Evolutionary conservation across 805 yeast genomes (phyloP), one percentile per base, ranked within the genome.

Genomic region (Ogataea allantospora): DNA sequence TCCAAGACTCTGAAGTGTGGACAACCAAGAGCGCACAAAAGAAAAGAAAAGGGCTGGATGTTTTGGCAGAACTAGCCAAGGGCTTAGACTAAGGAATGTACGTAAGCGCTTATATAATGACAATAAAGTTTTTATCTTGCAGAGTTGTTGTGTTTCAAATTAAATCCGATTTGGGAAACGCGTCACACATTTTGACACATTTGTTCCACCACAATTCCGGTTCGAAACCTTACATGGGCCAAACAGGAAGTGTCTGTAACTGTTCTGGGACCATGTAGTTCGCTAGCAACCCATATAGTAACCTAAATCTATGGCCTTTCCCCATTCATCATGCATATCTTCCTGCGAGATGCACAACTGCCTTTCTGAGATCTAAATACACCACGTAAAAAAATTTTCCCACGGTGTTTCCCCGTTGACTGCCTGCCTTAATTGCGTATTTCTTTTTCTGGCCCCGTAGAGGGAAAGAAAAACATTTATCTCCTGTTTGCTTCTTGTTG

Each of bases 61-160:
- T 50, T 22, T 36, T 50, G 27, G 47, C 51, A 27, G 55, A 50
- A 42, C 35, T 50, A 21, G 41, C 45, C 34, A 48, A 44, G 21
- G 39, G 46, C 21, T 39, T 44, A 37, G 49, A 47, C 10, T 25
- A 26, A n/a, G 22, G 18, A 15, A 9, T 10, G 32, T 25, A 22
- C 20, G 40, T 35, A 35, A 35, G 23, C 24, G 27, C 18, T 10
- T 9, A 17, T 6, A 7, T 17, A 11, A 29, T 8, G 7, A 7
- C 6, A 7, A 6, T 22, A 7, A 7, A 18, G 7, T 14, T 12
- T 11, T 7, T 3, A n/a, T n/a, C n/a, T n/a, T n/a, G n/a, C 15
- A 16, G n/a, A 27, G 12, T 12, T 26, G 29, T 14, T 17, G 35
- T 25, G 28, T 23, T 32, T 32, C 17, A 17, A 13, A 25, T 16